Conservation (phyloP, 2,329 filamentous ascomycete species). For the Penicillium sclerotigenum region DNA sequence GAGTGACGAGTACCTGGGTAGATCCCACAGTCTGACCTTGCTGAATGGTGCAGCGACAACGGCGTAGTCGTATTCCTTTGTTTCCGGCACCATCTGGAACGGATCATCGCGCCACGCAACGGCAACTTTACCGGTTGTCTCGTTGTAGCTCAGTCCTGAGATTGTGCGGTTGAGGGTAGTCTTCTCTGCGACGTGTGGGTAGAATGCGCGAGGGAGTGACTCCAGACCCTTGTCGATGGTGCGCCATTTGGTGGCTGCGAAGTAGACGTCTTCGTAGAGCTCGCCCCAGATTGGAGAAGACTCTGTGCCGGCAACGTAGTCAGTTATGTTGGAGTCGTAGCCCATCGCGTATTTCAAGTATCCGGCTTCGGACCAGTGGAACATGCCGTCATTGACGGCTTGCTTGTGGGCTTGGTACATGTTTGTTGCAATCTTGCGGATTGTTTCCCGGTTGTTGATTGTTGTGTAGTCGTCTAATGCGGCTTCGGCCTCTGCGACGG, state of each 20-base stretch:
- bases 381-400: slow-evolving; percentile 54
- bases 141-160: slow-evolving; percentile 55
- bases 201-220: slow-evolving; percentile 60
- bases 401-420: slow-evolving; percentile 53
- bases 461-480: slow-evolving; percentile 39
- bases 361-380: slow-evolving; percentile 63
- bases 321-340: slow-evolving; percentile 53
- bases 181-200: slow-evolving; percentile 57
- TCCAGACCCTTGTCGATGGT: slow-evolving; percentile 63
- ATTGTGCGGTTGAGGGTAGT: slow-evolving; percentile 58
- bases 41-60: slow-evolving; percentile 65
- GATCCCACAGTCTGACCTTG: slow-evolving; percentile 60
- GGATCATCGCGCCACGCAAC: slow-evolving; percentile 53
- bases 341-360: slow-evolving; percentile 61
- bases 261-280: slow-evolving; percentile 59
- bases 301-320: slow-evolving; percentile 48
- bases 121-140: slow-evolving; percentile 52
- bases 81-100: slow-evolving; percentile 44
- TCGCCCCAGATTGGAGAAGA: slow-evolving; percentile 49
- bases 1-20: slow-evolving; percentile 54
- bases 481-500: slow-evolving; percentile 38
- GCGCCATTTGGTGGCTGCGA: slow-evolving; percentile 57
- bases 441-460: slow-evolving; percentile 21
- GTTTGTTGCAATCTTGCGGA: slow-evolving; percentile 32
- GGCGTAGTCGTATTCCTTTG: slow-evolving; percentile 61